Base-by-base conservation (phyloP, 2,329 filamentous ascomycete genomes). In the Hypoxylon sp. region DNA sequence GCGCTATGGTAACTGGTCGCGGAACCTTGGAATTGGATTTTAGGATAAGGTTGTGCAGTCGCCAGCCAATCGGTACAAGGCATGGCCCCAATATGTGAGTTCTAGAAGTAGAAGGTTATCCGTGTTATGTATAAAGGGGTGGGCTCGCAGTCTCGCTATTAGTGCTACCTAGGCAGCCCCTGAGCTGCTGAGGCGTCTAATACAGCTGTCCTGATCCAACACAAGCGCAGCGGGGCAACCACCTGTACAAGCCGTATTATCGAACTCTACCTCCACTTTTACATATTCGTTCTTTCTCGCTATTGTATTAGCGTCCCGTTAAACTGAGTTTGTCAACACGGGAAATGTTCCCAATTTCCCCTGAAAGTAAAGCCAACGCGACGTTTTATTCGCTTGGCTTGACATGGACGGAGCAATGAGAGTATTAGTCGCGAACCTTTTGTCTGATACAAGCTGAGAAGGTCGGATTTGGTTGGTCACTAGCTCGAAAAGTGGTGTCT, bases 281-380 rank as follows among this genome's bases (percentile, higher is more conserved):
- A 32, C 55, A 26, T 57, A 46, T 43, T 15, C 43, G 30, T 30
- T 20, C 53, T 58, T 34, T 43, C 49, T 59, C 60, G 20, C 58
- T 67, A 61, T 48, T 58, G 64, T 61, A 58, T 63, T 67, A 67
- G 60, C 57, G 56, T 62, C 60, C 59, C 60, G 64, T 47, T 53
- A 58, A 60, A 44, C 58, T 49, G 49, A 64, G 61, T 66, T 53
- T 49, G 32, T 51, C 44, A 50, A 59, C 30, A 52, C 55, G 49
- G n/a, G 37, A 37, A 48, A 51, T 10, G 10, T 22, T 13, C 34
- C 26, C 6, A 32, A 17, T 32, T 28, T 51, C 56, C 50, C 52
- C 53, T 32, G 41, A 58, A 62, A 55, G 55, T 62, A 46, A 37
- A 58, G 3, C 50, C 15, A 56, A 59, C 44, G 44, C 20, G 32